Conservation (phyloP, 306 rosid genomes). For the Coriaria nepalensis region DNA sequence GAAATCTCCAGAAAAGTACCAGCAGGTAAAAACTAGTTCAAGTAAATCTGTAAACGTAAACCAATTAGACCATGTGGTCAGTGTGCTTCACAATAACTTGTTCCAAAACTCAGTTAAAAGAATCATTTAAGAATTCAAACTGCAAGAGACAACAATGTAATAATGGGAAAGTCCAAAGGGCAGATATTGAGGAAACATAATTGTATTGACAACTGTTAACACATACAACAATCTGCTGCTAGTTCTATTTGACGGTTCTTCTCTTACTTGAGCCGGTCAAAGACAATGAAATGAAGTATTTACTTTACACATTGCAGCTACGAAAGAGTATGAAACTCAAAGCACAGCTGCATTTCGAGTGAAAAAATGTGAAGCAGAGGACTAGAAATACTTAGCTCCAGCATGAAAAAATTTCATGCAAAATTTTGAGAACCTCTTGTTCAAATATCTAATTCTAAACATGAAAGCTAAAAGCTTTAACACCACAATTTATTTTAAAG, state of each 20-base stretch:
- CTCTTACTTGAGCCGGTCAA: too few relatives aligned
- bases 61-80: conserved; percentile 12
- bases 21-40: conserved; percentile 12
- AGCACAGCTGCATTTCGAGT: too few relatives aligned
- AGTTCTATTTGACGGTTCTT: too few relatives aligned
- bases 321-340: too few relatives aligned
- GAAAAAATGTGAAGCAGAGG: not conserved
- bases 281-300: too few relatives aligned
- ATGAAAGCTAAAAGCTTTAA: not conserved
- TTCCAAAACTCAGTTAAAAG: not conserved
- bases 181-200: too few relatives aligned
- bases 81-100: conserved; percentile 1
- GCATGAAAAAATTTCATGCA: not conserved
- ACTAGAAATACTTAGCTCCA: not conserved
- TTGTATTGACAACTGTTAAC: too few relatives aligned
- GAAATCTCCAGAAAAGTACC: conserved; percentile 14
- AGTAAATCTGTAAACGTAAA: conserved; percentile 23
- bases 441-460: not conserved
- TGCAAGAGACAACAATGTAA: not conserved
- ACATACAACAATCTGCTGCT: too few relatives aligned
- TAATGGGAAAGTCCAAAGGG: not conserved
- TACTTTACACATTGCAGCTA: too few relatives aligned
- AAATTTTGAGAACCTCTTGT: not conserved
- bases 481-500: too few relatives aligned
- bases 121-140: not conserved